phyloP scores from a whole-genome alignment of 2,329 filamentous ascomycete species.

The Fonsecaea monophora region DNA sequence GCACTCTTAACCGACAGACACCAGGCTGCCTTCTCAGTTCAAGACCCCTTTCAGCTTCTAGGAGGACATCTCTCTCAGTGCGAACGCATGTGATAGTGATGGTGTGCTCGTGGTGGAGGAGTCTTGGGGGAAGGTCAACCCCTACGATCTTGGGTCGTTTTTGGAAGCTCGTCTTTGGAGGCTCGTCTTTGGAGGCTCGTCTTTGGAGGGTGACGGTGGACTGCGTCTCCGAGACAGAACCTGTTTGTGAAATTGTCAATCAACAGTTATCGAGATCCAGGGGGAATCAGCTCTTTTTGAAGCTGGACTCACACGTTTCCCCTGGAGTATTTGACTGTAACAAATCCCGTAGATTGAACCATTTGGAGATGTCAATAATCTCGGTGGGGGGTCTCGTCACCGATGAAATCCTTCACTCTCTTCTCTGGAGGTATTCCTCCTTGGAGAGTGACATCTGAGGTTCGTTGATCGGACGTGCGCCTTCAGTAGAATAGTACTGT shows the following conservation, averaged over 20 bases:
- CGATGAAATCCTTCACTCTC: constrained; percentile 59
- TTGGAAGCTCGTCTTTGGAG: no score
- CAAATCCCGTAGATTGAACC: constrained; percentile 67
- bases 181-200: no score
- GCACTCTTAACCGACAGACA: no score
- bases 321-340: constrained; percentile 63
- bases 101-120: no score
- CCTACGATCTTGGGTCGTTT: no score
- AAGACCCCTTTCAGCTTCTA: no score
- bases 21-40: no score
- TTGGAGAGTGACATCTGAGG: not conserved
- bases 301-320: constrained; percentile 14
- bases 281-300: not conserved
- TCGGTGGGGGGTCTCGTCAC: constrained; percentile 58
- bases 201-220: constrained; percentile 44
- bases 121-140: no score
- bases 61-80: no score
- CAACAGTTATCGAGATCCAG: not conserved
- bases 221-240: constrained; percentile 49
- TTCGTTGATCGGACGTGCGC: no score
- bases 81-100: no score
- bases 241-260: constrained; percentile 24
- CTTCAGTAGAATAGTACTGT: no score
- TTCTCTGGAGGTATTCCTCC: constrained; percentile 52
- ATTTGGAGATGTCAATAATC: constrained; percentile 62